Base-by-base conservation (phyloP, 1,139 yeast genomes). In the Meyerozyma carpophila region DNA sequence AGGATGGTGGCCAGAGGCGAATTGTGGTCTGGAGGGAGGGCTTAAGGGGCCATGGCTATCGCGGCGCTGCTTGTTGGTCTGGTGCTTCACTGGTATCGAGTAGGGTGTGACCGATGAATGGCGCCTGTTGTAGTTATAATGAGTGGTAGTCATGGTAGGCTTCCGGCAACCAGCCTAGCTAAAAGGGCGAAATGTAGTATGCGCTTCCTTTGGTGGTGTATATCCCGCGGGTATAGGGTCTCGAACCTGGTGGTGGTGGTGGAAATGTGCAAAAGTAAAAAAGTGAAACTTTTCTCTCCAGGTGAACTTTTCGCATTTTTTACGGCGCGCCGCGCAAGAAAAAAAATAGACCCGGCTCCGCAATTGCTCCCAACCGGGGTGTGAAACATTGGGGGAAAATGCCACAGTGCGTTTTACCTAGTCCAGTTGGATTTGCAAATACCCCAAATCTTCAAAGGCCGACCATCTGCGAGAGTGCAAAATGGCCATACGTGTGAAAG, bases 41-140 rank as follows among this genome's bases (percentile, higher is more conserved):
- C 43, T 27, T 45, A 47, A 38, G 45, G 48, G 16, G 38, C 40
- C 44, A 20, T 47, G 54, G 32, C 50, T 56, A 27, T 36, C 40
- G 24, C 21, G 38, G 16, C 31, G 36, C 10, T 26, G 39, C 27
- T 41, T 25, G 16, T 13, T 10, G 50, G 57, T 62, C 45, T 56
- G 68, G 43, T 56, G 65, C 46, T 60, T 69, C 18, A 44, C 47
- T 25, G 73, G 73, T 40, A 68, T 62, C 11, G 68, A 56, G 49
- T 69, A 68, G 9, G 75, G 74, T 4, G 63, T 54, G 5, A 66
- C 47, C 26, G 59, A 44, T 21, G 71, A 62, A 45, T 63, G 58
- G 34, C 73, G 58, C 50, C 71, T 57, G 44, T 63, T 61, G 48
- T 68, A 65, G 43, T 61, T 62, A 45, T 56, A 61, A 36, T 63